Evolutionary conservation across 331 rosid genomes (phyloP).

Genomic region (Malus hybrid): DNA sequence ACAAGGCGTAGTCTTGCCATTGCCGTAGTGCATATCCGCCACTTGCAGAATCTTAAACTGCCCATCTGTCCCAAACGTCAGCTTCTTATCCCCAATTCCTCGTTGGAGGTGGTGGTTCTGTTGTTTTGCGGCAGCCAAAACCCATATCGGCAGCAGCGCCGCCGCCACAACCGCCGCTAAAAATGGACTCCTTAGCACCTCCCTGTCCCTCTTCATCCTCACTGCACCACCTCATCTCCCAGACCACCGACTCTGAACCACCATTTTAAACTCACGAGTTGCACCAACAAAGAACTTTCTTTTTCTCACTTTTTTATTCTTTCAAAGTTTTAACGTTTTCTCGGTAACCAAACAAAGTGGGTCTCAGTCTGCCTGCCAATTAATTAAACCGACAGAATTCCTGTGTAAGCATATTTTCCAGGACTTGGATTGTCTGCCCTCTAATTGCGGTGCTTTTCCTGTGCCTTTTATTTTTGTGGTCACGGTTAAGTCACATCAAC

Average conservation of each 20-base stretch:
- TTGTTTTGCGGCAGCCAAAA: slow-evolving; percentile 17
- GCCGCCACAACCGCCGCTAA: not conserved
- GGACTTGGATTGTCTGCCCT: too few species aligned
- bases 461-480: too few species aligned
- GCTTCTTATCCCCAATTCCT: slow-evolving; percentile 12
- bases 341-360: not conserved
- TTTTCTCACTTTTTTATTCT: too few species aligned
- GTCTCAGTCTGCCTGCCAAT: not conserved
- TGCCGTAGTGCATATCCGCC: slow-evolving; percentile 89
- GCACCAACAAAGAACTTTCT: not conserved
- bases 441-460: too few species aligned
- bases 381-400: not conserved
- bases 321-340: not conserved
- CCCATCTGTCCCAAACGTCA: slow-evolving; percentile 53
- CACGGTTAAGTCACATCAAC: too few species aligned
- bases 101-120: not conserved
- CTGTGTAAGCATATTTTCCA: not conserved
- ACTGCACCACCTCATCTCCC: not conserved
- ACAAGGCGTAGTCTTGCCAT: slow-evolving; percentile 62
- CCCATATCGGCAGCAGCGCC: slow-evolving; percentile 22
- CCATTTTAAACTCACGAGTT: not conserved
- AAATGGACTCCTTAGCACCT: slow-evolving; percentile 2
- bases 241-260: not conserved
- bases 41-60: slow-evolving; percentile 87
- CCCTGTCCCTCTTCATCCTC: slow-evolving; percentile 4